phyloP scores from a whole-genome alignment of 2,329 filamentous ascomycete genomes.

The Pyricularia pennisetigena region DNA sequence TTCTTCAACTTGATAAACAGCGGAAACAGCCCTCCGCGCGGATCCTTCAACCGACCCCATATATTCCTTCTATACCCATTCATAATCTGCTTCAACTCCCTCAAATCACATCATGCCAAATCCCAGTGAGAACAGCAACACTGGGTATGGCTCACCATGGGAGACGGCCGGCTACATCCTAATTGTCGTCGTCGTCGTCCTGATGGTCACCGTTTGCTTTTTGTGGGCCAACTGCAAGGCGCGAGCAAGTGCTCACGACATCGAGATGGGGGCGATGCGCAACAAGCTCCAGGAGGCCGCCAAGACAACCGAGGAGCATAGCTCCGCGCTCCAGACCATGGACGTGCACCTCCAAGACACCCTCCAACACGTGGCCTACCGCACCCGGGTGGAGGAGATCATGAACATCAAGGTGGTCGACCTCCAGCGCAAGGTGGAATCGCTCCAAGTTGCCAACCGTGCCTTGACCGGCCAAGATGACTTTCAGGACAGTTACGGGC shows the following conservation, averaged over 20 bases:
- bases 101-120: neutral
- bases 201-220: neutral
- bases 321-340: neutral
- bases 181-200: neutral
- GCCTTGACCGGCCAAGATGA: neutral
- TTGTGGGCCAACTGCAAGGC: neutral
- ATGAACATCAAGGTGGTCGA: neutral
- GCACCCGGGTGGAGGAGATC: neutral
- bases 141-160: neutral
- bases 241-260: neutral
- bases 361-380: neutral
- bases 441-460: neutral
- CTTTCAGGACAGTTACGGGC: neutral
- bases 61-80: neutral
- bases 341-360: neutral
- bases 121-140: neutral
- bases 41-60: neutral
- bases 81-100: no score
- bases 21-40: neutral
- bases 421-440: neutral
- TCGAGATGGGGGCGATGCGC: neutral
- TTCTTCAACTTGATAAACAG: neutral
- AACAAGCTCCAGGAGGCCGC: neutral
- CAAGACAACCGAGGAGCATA: neutral
- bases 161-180: neutral